Evolutionary conservation across 208 protist species (phyloP).

Genomic region (Acanthamoeba royreba): DNA sequence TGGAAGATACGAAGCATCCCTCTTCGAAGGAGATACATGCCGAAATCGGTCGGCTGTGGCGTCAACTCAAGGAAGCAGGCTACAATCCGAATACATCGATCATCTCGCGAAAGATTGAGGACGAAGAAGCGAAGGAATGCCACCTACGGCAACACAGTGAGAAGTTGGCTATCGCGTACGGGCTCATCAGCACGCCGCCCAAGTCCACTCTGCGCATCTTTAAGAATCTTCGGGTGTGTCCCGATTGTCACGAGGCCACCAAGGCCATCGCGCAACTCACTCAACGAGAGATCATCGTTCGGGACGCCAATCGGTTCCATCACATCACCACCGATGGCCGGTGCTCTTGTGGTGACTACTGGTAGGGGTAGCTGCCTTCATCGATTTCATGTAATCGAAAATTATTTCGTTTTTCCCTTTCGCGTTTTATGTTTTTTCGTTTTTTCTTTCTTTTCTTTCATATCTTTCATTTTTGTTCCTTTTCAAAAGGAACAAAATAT

Average conservation of each 20-base stretch:
- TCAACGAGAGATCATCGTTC: conserved; percentile 31
- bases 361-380: no score
- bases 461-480: no score
- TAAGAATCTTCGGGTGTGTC: conserved; percentile 50
- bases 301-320: conserved; percentile 45
- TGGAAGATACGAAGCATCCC: conserved; percentile 2
- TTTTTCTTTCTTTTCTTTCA: no score
- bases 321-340: conserved; percentile 9
- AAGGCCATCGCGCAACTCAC: conserved; percentile 45
- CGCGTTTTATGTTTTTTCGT: no score
- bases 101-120: neutral
- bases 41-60: neutral
- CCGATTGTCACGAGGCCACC: conserved; percentile 51
- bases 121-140: conserved; percentile 46
- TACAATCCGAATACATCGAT: neutral
- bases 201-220: neutral
- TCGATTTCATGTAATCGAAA: no score
- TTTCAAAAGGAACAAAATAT: no score
- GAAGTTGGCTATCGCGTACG: conserved; percentile 28
- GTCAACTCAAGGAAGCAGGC: neutral
- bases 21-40: neutral
- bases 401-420: no score
- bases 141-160: conserved; percentile 39
- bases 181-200: conserved; percentile 1
- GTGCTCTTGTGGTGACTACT: conserved; percentile 46